Percentiles rank a stretch among this genome's conserved stretches.
These are phyloP conservation scores for Pleurotus eryngii DNA, from an alignment of 768 basidiomycete genomes.

Conservation along the genomic window DNA sequence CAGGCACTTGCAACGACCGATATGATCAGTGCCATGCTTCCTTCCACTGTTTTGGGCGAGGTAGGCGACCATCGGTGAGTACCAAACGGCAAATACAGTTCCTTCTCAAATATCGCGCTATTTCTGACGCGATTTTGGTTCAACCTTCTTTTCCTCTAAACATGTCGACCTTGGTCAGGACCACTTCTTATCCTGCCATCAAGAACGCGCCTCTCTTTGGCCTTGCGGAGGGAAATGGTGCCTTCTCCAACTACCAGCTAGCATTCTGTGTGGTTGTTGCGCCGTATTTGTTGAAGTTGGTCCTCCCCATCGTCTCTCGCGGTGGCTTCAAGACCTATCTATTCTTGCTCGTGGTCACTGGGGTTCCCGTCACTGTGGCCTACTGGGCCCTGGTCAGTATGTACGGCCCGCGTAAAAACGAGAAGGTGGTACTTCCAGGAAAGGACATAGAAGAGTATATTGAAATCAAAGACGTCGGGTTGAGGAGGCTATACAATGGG, in stretches of 20 bases:
- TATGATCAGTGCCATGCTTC: conserved; percentile 74
- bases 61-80: conserved; percentile 79
- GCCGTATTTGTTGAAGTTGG: conserved; percentile 80
- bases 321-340: conserved; percentile 86
- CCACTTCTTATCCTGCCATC: conserved; percentile 72
- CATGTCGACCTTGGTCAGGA: conserved; percentile 39
- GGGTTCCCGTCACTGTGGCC: conserved; percentile 70
- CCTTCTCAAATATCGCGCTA: conserved; percentile 9
- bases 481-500: conserved; percentile 76
- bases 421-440: conserved; percentile 81
- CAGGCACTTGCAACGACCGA: conserved; percentile 71
- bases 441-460: conserved; percentile 89
- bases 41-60: conserved; percentile 88
- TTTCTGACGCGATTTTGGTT: neutral
- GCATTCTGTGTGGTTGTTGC: conserved; percentile 72
- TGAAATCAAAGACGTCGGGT: conserved; percentile 78
- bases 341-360: conserved; percentile 72
- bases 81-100: conserved; percentile 36
- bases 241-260: conserved; percentile 80
- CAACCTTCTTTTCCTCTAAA: conserved; percentile 21
- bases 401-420: conserved; percentile 78
- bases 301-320: conserved; percentile 78
- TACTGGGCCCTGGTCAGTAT: conserved; percentile 91
- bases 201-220: conserved; percentile 83
- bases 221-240: conserved; percentile 82